Evolutionary conservation across 116 monocot genomes (phyloP), one percentile per base, ranked within the genome.

Genomic region (Papilionanthe hybrid): DNA sequence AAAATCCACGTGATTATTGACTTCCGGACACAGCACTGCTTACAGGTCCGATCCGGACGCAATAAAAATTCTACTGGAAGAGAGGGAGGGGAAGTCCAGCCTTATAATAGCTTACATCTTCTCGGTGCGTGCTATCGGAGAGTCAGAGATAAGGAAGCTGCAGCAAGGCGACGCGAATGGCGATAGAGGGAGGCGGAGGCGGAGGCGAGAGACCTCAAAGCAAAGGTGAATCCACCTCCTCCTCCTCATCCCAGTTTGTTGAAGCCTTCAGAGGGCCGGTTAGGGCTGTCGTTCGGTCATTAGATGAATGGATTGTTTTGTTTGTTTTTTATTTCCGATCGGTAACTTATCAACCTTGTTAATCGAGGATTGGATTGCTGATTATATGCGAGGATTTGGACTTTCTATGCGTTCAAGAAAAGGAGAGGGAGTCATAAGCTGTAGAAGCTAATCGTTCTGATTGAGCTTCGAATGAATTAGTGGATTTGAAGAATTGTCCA

Each of bases 221-320:
- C n/a, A 29, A 43, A 73, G 73, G 73, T 73, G 44, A 73, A 30
- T 20, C 73, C 4, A 20, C 73, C n/a, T 45, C 5, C 44, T n/a
- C n/a, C n/a, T n/a, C 43, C 15, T 79, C 32, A 5, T 69, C 17
- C 69, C 5, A 17, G 37, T 13, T 32, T 5, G 15, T 69, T 32
- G 17, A 69, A 7, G 5, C 17, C 69, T 69, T 69, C 69, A 63
- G n/a, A 20, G 23, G 63, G 0, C 10, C 22, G 9, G 25, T 69
- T 69, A 69, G 69, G 69, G 69, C 15, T 69, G 12, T 69, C 25
- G 73, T n/a, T 73, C 73, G 6, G 43, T 43, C 73, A 73, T 37
- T 1, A 37, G 37, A 37, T 37, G 37, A 37, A 37, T 37, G 4
- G 37, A 37, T 44, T 73, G 8, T 10, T 9, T 9, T 43, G n/a